A percentile compares a stretch with the other conserved stretches of the same genome.
Conservation (phyloP, 1,284 basidiomycete genomes). For the Ceratorhiza oryzae-sativae region DNA sequence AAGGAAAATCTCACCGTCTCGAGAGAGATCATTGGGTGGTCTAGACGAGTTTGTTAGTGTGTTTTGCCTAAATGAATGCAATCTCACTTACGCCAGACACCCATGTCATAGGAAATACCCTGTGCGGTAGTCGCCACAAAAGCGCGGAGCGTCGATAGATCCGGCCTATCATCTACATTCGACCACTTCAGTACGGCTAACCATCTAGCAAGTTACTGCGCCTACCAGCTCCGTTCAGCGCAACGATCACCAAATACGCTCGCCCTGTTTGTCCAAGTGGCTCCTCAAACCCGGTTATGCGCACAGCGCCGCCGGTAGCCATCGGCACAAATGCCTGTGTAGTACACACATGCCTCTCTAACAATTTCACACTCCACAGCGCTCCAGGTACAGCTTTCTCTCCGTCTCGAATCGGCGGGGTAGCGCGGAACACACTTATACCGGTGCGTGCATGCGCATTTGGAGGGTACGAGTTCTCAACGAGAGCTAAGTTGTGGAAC, state of each 20-base stretch:
- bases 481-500: slow-evolving; percentile 82
- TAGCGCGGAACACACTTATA: slow-evolving; percentile 72
- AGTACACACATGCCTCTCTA: slow-evolving; percentile 81
- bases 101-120: slow-evolving; percentile 82
- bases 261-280: slow-evolving; percentile 60
- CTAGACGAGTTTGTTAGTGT: slow-evolving; percentile 52
- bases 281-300: slow-evolving; percentile 48
- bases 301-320: slow-evolving; percentile 59
- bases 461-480: slow-evolving; percentile 68
- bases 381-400: slow-evolving; percentile 56
- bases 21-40: slow-evolving; percentile 84
- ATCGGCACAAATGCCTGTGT: slow-evolving; percentile 92
- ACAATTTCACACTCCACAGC: slow-evolving; percentile 61
- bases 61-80: neutral
- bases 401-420: slow-evolving; percentile 55
- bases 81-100: slow-evolving; percentile 81
- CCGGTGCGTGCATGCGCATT: slow-evolving; percentile 61
- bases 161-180: slow-evolving; percentile 70
- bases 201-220: slow-evolving; percentile 11
- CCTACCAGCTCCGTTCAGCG: slow-evolving; percentile 65
- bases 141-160: slow-evolving; percentile 74
- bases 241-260: slow-evolving; percentile 83
- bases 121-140: slow-evolving; percentile 82
- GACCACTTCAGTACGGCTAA: neutral
- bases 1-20: slow-evolving; percentile 60